Evolutionary conservation across 441 rosid genomes (phyloP).

Genomic region (Pelargonium fulgidum): DNA sequence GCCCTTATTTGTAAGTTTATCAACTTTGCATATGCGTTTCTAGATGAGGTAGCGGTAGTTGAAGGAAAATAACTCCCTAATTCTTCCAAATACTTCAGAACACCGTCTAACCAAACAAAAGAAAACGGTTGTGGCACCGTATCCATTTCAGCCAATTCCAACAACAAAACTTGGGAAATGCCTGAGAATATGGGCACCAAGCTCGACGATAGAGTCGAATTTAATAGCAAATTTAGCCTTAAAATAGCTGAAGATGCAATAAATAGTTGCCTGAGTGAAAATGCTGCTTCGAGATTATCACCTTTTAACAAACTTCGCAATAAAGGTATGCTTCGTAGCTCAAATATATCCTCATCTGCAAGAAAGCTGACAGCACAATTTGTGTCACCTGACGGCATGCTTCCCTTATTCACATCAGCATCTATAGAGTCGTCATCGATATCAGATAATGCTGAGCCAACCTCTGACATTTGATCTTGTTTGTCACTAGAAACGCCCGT

Average conservation of each 20-base stretch:
- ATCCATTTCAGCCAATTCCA: slow-evolving; percentile 41
- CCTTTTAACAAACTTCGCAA: slow-evolving; percentile 54
- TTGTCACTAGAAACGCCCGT: slow-evolving; percentile 11
- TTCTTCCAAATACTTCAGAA: slow-evolving; percentile 68
- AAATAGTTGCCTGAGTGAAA: slow-evolving; percentile 63
- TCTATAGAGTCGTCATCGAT: slow-evolving; percentile 23
- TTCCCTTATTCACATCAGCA: slow-evolving; percentile 7
- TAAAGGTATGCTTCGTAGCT: slow-evolving; percentile 32
- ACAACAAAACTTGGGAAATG: slow-evolving; percentile 50
- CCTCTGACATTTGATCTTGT: slow-evolving; percentile 16
- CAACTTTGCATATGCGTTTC: slow-evolving; percentile 46
- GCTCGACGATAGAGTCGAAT: slow-evolving; percentile 34
- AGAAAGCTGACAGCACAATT: slow-evolving; percentile 28
- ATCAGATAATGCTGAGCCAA: slow-evolving; percentile 19
- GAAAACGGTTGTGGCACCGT: slow-evolving; percentile 44
- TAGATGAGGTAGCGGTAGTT: slow-evolving; percentile 37
- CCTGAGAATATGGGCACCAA: slow-evolving; percentile 40
- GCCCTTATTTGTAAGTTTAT: slow-evolving; percentile 65
- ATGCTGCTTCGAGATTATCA: slow-evolving; percentile 45
- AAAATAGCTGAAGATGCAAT: slow-evolving; percentile 64
- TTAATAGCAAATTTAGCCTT: slow-evolving; percentile 50
- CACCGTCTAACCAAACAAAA: slow-evolving; percentile 79
- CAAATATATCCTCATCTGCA: slow-evolving; percentile 27
- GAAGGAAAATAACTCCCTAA: slow-evolving; percentile 51
- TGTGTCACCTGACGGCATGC: slow-evolving; percentile 24